phyloP scores from a whole-genome alignment of 352 stramenopile genomes.

The Pelagophyceae sp. region DNA sequence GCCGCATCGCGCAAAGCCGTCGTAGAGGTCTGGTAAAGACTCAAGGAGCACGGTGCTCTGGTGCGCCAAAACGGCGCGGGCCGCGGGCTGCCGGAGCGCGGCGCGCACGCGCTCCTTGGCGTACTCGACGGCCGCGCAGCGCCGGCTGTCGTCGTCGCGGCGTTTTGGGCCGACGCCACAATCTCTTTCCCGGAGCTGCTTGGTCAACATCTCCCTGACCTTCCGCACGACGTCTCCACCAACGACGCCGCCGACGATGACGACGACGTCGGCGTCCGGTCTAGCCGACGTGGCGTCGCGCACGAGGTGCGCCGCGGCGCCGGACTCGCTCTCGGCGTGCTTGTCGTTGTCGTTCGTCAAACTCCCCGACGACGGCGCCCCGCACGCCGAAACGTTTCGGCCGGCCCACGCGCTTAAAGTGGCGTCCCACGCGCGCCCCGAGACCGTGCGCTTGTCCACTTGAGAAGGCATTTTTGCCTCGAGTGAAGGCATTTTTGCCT shows the following conservation, averaged over 20 bases:
- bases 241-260: background rate
- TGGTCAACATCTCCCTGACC: background rate
- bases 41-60: background rate
- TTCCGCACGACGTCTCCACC: no score
- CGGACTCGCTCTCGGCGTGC: no score
- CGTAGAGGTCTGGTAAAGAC: background rate
- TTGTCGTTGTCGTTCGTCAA: no score
- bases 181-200: background rate
- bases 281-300: background rate
- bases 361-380: no score
- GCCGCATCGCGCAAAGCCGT: no score
- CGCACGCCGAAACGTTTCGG: no score
- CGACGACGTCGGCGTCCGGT: background rate
- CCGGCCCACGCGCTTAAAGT: no score
- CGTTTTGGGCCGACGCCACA: background rate
- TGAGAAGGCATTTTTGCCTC: no score
- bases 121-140: background rate
- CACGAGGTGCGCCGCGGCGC: background rate
- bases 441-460: no score
- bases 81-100: background rate
- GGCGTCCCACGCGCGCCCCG: no score
- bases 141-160: background rate
- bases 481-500: no score
- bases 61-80: background rate
- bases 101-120: background rate